These are phyloP conservation scores for Arabis hirsuta DNA, from an alignment of 345 rosid species.

Conservation along the genomic window DNA sequence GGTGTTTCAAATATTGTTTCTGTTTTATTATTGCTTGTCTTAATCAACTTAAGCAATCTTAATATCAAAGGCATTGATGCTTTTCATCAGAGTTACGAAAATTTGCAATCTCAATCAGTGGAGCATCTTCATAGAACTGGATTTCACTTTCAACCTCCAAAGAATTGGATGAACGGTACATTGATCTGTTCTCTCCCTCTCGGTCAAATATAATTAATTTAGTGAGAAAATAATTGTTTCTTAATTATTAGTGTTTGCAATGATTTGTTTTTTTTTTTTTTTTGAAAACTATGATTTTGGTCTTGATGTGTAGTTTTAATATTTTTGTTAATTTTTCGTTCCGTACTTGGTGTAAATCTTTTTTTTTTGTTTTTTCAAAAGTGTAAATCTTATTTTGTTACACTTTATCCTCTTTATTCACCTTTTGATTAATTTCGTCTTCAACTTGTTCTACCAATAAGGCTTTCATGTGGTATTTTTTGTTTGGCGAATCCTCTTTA, in stretches of 20 bases:
- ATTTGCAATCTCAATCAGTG: conserved; percentile 50
- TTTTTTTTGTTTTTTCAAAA: no score
- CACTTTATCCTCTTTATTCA: conserved; percentile 11
- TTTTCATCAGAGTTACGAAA: conserved; percentile 53
- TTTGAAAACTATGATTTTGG: neutral
- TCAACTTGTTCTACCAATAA: conserved; percentile 27
- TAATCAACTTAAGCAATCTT: conserved; percentile 31
- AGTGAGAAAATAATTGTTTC: neutral
- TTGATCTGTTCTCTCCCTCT: conserved; percentile 1
- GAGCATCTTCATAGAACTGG: conserved; percentile 56
- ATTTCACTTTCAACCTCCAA: conserved; percentile 85
- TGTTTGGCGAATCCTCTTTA: neutral
- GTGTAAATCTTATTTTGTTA: neutral
- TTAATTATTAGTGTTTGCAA: neutral
- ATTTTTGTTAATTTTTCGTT: neutral
- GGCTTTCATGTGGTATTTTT: conserved; percentile 31
- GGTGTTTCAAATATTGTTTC: conserved; percentile 9
- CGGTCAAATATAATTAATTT: neutral
- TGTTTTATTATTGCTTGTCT: conserved; percentile 24
- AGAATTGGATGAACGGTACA: conserved; percentile 88
- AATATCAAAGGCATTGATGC: conserved; percentile 45
- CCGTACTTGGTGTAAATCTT: neutral
- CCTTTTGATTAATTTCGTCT: conserved; percentile 12
- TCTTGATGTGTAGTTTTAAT: neutral
- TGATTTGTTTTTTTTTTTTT: no score